Base-by-base conservation (phyloP, 176 grass and related monocot species). In the Dactylis glomerata region DNA sequence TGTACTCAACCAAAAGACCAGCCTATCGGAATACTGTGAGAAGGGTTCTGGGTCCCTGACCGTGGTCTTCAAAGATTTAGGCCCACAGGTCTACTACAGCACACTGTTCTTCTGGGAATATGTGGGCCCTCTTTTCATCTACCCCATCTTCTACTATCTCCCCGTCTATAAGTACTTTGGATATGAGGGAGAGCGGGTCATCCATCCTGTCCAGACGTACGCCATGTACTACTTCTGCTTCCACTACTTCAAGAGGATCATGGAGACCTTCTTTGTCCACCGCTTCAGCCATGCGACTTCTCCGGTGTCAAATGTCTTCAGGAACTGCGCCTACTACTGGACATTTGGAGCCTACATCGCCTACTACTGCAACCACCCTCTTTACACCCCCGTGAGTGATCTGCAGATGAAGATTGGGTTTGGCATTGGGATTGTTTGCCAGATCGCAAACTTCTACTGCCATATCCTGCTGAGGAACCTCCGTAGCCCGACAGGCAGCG, bases 301-400 rank as follows among this genome's bases (percentile, higher is more conserved):
- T 22, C 96, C 96, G 26, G 23, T 99, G 6, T 94, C 91, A 5
- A 94, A 96, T 5, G 96, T 99, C 19, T 99, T 96, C 17, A 86
- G 96, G 26, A 99, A 99, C 83, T 99, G 96, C 3, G 89, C 93
- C 10, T 99, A 99, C 88, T 99, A 96, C 88, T 99, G 96, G 96
- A 91, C 91, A 34, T 99, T 96, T 30, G 96, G 89, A 5, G 84
- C 88, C 33, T 99, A 92, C 82, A 89, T 99, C 22, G 96, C 96
- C 45, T 99, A 99, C 89, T 86, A 94, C 81, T 91, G 92, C 63
- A 99, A 99, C 90, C 93, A 99, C 82, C 96, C 96, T 0, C 82
- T 89, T 1, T 99, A 99, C 86, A 99, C 89, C 55, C 96, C 96
- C 0, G 93, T 92, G 81, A 82, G 84, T 46, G 91, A 96, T 44